These are phyloP conservation scores for Funneliformis geosporum DNA, from an alignment of 192 early-diverging fungal genomes.

Conservation along the genomic window DNA sequence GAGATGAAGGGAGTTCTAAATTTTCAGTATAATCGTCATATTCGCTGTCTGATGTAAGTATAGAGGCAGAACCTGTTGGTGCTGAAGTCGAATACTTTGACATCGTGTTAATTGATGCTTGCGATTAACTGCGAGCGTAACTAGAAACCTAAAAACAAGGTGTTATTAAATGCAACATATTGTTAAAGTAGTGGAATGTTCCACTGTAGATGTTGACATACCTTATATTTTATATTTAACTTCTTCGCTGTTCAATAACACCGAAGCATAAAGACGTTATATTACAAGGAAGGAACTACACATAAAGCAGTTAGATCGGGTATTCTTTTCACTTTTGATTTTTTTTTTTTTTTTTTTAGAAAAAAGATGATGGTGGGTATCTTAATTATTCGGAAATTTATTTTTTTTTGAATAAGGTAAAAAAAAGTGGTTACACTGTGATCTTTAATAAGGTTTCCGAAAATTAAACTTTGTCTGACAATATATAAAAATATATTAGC, in stretches of 20 bases:
- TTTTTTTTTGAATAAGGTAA: not conserved
- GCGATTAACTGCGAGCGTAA: not conserved
- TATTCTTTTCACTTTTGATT: not conserved
- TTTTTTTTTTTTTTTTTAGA: not conserved
- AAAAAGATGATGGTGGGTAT: too few species aligned
- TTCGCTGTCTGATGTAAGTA: not conserved
- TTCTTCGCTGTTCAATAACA: not conserved
- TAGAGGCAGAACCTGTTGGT: not conserved
- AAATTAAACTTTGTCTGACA: too few species aligned
- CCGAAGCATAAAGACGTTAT: slow-evolving; percentile 1
- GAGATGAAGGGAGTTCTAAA: not conserved
- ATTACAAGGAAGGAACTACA: slow-evolving; percentile 1
- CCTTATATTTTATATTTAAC: not conserved
- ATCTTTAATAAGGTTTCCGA: not conserved
- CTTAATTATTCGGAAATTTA: not conserved
- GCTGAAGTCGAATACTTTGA: not conserved
- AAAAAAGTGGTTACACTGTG: not conserved
- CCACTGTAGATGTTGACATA: not conserved
- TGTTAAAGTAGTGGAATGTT: not conserved
- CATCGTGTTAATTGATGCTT: not conserved
- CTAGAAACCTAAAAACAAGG: not conserved
- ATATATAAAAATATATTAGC: too few species aligned
- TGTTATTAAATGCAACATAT: not conserved
- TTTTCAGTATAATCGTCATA: not conserved
- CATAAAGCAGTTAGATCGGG: not conserved